These are phyloP conservation scores for Caryopteris hybrid DNA, from an alignment of 305 asterid genomes.

Conservation along the genomic window DNA sequence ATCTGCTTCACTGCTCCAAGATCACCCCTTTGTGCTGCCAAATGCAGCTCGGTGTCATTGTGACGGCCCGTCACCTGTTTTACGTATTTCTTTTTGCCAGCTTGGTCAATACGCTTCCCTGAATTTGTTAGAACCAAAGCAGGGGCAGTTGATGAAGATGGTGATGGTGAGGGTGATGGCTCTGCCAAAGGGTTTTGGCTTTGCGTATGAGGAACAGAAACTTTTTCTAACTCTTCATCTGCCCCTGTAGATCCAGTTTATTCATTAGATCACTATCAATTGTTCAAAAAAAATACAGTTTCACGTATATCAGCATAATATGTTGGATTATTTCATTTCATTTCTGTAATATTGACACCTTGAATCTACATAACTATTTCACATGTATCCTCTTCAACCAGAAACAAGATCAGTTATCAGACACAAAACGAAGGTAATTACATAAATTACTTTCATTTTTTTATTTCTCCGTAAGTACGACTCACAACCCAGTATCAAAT, in stretches of 20 bases:
- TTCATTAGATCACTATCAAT: conserved; percentile 7
- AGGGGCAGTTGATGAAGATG: conserved; percentile 84
- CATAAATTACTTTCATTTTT: neutral
- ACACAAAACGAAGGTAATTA: neutral
- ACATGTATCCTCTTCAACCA: neutral
- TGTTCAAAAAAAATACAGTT: neutral
- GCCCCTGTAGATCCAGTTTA: conserved; percentile 25
- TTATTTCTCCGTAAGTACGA: neutral
- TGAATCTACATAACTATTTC: neutral
- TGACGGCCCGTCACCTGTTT: conserved; percentile 58
- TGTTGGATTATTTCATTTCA: neutral
- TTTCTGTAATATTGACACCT: neutral
- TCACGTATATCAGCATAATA: too few relatives aligned
- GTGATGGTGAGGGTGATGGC: conserved; percentile 72
- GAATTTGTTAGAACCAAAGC: conserved; percentile 52
- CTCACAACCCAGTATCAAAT: neutral
- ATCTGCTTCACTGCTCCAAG: conserved; percentile 53
- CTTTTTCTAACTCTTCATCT: conserved; percentile 51
- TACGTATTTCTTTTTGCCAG: conserved; percentile 44
- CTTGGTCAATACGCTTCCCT: conserved; percentile 49
- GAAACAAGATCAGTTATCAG: neutral
- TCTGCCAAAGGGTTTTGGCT: conserved; percentile 44
- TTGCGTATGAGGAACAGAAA: conserved; percentile 28
- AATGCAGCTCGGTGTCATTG: conserved; percentile 57
- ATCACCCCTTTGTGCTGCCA: conserved; percentile 59